phyloP scores from a whole-genome alignment of 2,329 filamentous ascomycete species.

The Fusarium citri region DNA sequence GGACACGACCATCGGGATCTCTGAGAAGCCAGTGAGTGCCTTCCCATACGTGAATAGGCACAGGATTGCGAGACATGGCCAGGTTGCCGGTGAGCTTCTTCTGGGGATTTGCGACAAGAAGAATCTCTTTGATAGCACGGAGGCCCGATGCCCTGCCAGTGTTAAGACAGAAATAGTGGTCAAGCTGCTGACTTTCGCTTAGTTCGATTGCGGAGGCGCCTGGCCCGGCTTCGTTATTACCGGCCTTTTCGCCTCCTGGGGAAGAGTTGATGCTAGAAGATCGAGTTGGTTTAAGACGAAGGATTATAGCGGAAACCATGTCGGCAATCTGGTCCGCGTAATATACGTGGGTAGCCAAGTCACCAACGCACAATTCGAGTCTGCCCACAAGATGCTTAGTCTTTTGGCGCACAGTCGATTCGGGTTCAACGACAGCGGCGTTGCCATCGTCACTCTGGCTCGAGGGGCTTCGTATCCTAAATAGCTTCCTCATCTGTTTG shows the following conservation, averaged over 20 bases:
- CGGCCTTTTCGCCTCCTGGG: conserved; percentile 61
- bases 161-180: conserved; percentile 65
- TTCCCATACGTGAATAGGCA: conserved; percentile 89
- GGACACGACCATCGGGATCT: conserved; percentile 80
- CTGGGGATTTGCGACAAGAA: conserved; percentile 81
- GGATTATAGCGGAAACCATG: conserved; percentile 86
- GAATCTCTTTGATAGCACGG: conserved; percentile 82
- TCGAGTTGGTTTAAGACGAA: conserved; percentile 76
- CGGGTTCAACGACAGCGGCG: conserved; percentile 49
- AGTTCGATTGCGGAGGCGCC: conserved; percentile 54
- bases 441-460: conserved; percentile 50
- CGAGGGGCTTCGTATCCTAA: conserved; percentile 69
- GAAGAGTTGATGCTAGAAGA: conserved; percentile 58
- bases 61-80: conserved; percentile 76
- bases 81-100: conserved; percentile 68
- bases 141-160: conserved; percentile 74
- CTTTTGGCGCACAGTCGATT: conserved; percentile 55
- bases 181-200: conserved; percentile 59
- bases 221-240: conserved; percentile 49
- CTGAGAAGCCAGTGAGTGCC: conserved; percentile 94
- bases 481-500: conserved; percentile 81
- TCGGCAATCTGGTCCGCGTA: conserved; percentile 96
- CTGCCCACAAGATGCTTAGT: conserved; percentile 74
- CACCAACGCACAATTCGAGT: conserved; percentile 86
- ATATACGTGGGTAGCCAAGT: conserved; percentile 93